Evolutionary conservation across 2,329 filamentous ascomycete genomes (phyloP), one percentile per base, ranked within the genome.

Genomic region (Didymella sp.): DNA sequence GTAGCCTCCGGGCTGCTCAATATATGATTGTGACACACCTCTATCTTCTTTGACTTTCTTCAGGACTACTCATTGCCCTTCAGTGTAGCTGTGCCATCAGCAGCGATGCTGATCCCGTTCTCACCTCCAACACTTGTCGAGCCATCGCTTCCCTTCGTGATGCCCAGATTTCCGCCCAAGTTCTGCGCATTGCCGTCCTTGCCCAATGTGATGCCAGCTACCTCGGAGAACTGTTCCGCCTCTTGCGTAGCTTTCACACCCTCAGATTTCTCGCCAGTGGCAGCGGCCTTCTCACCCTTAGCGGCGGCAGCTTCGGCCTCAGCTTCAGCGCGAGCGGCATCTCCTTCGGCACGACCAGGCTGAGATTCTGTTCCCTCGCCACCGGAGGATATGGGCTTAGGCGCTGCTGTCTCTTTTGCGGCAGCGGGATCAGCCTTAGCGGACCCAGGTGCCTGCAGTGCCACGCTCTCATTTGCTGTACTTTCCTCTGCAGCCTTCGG

Each of bases 121-220:
- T 66, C 58, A 4, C 72, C 71, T 13, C 71, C 71, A 15, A 73
- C 59, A 38, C 62, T 69, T 49, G 67, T 68, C 30, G 67, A 70
- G n/a, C 72, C 70, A 60, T 73, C 71, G 17, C 57, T 63, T 2
- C 71, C 71, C 49, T 72, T 63, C 2, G 71, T 74, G 40, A 74
- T 73, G 1, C 72, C 72, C 53, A 74, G 40, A 25, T 73, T 69
- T 11, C 72, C 72, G 8, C 71, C 72, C n/a, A 68, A 48, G 28
- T 73, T 74, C 21, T 61, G 58, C 8, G 72, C 63, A 45, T 63
- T 67, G 1, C 72, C 72, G 22, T 58, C 38, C 17, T 58, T 24
- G 35, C 63, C 66, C 15, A 73, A 53, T 0, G 66, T 69, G 40
- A 74, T 71, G 9, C 68, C 70, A 38, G 59, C 62, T 25, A 65